Conservation (phyloP, 306 rosid species). For the Glycine tomentella region DNA sequence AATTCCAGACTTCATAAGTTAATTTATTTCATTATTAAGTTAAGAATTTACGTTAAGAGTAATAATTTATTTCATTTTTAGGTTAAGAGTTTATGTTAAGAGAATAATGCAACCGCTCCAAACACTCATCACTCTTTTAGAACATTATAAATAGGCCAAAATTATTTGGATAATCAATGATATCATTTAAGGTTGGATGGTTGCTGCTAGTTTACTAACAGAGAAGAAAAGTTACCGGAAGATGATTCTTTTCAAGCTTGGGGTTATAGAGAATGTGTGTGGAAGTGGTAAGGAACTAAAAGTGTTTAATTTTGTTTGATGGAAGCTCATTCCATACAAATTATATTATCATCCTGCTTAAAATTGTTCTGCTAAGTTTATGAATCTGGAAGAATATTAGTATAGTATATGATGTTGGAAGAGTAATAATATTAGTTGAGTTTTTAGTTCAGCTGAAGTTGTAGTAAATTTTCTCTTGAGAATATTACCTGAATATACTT, state of each 20-base stretch:
- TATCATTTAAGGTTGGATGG: conserved; percentile 5
- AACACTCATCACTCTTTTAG: not conserved
- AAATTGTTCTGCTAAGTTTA: conserved; percentile 14
- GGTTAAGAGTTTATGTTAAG: conserved; percentile 10
- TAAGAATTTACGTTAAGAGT: too few species aligned
- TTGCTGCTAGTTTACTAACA: not conserved
- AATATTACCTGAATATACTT: conserved; percentile 20
- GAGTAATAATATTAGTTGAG: not conserved
- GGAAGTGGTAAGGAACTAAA: conserved; percentile 5
- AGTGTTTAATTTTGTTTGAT: conserved; percentile 5
- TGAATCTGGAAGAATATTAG: not conserved
- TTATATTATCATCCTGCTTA: not conserved
- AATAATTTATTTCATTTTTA: too few species aligned
- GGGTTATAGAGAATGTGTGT: not conserved
- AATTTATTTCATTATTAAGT: not conserved
- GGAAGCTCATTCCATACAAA: conserved; percentile 8
- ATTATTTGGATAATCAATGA: conserved; percentile 19
- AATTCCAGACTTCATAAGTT: conserved; percentile 3
- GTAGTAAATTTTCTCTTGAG: conserved; percentile 3
- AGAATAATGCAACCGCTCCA: conserved; percentile 10
- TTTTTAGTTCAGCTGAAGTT: conserved; percentile 26
- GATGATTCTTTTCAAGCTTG: not conserved
- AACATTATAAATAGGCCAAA: not conserved
- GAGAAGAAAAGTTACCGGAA: conserved; percentile 7
- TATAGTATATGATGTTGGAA: conserved; percentile 15